Evolutionary conservation across 2,329 filamentous ascomycete species (phyloP).

Genomic region (Lecanicillium sp.): DNA sequence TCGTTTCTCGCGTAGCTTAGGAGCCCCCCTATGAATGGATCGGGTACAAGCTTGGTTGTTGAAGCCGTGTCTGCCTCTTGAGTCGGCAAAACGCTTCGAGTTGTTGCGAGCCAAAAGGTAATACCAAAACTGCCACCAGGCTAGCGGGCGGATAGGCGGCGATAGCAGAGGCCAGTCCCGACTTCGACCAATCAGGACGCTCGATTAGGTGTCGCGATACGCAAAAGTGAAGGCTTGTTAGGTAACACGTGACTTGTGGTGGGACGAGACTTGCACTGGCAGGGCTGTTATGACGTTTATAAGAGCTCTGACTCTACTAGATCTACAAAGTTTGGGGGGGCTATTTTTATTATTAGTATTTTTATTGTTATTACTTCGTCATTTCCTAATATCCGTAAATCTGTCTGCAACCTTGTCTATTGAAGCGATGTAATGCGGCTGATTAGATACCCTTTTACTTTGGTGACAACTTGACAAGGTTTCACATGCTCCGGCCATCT

Average conservation of each 20-base stretch:
- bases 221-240: neutral
- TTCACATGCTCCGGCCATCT: too few relatives aligned
- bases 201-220: constrained; percentile 9
- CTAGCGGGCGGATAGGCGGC: constrained; percentile 6
- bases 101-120: constrained; percentile 1
- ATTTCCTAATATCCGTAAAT: too few relatives aligned
- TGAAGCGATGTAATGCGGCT: too few relatives aligned
- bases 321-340: neutral
- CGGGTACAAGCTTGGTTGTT: neutral
- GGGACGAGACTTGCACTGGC: constrained; percentile 6
- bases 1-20: neutral
- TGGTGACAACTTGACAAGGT: too few relatives aligned
- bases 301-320: too few relatives aligned
- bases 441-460: too few relatives aligned
- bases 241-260: constrained; percentile 5
- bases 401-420: too few relatives aligned
- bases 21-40: too few relatives aligned
- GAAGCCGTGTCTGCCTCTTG: neutral
- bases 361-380: too few relatives aligned
- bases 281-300: constrained; percentile 1
- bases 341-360: neutral
- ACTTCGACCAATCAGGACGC: neutral
- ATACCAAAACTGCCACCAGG: constrained; percentile 1
- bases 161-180: neutral
- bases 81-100: neutral